phyloP scores from a whole-genome alignment of 140 eudicot genomes.

The Bidens hawaiensis region DNA sequence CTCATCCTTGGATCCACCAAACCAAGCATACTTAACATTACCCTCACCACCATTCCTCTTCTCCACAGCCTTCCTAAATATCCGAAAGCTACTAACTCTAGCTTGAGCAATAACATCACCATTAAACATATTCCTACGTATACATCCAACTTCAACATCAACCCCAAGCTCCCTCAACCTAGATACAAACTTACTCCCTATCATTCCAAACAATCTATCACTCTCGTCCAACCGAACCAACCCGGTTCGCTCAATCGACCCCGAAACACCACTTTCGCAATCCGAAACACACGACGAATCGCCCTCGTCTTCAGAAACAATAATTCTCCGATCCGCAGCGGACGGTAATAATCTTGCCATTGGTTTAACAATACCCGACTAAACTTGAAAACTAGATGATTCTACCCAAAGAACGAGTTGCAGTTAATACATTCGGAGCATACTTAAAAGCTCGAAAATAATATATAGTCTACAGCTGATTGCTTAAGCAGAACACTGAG shows the following conservation, averaged over 20 bases:
- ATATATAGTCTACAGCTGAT: background rate
- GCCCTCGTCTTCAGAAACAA: background rate
- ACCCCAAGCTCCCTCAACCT: constrained; percentile 31
- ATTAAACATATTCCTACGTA: constrained; percentile 32
- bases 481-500: constrained; percentile 19
- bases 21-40: constrained; percentile 69
- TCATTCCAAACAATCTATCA: constrained; percentile 25
- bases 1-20: constrained; percentile 53
- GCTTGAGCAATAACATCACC: constrained; percentile 29
- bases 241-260: constrained; percentile 13
- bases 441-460: no score
- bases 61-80: constrained; percentile 34
- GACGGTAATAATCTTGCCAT: background rate
- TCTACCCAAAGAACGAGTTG: constrained; percentile 5
- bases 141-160: constrained; percentile 25
- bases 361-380: background rate
- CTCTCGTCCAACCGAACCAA: constrained; percentile 38
- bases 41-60: constrained; percentile 36
- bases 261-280: constrained; percentile 54
- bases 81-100: constrained; percentile 26
- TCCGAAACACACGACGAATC: constrained; percentile 43
- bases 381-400: no score
- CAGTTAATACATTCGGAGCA: background rate
- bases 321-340: no score
- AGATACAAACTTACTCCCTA: constrained; percentile 31